Evolutionary conservation across 495 filamentous ascomycete genomes (phyloP), one percentile per base, ranked within the genome.

Genomic region (Penicillium argentinense): DNA sequence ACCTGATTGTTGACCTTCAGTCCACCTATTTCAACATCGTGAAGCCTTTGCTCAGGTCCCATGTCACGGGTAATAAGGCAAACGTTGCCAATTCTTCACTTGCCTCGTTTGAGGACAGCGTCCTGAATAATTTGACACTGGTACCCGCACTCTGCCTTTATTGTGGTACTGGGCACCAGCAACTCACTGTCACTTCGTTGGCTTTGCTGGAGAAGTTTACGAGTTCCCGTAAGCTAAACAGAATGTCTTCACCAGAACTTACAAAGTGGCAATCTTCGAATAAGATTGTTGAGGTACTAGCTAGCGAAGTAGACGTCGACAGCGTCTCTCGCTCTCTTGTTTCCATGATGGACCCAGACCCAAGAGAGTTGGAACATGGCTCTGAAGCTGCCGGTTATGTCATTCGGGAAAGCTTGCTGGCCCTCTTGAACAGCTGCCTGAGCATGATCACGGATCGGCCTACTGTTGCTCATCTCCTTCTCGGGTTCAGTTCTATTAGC

Each of bases 21-120:
- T 81, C 88, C 7, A 97, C 92, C 6, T 97, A 95, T 63, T 72
- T 93, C 42, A 82, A 96, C 55, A 80, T 97, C 16, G 85, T 97
- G 12, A 82, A 85, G 21, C 88, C 91, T 3, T 54, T 87, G 6
- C 73, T 95, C 49, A 87, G 84, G 59, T 63, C 64, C n/a, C 73
- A 79, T 22, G 59, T 71, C 33, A 68, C 53, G 39, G 66, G 61
- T 22, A 68, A 59, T 42, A 71, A 68, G 42, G 66, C 62, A 17
- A 64, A 66, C 27, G 82, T 88, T 13, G 78, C 83, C 1, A 91
- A 91, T 57, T 77, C 82, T 6, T 77, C 88, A 3, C 84, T 92
- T 42, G 74, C 83, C 11, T 89, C 86, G 1, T 91, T 97, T 60
- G 95, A 99, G 64, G 95, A 97, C 53, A 92, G 88, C 18, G 74